Conservation (phyloP, 306 rosid species). For the Fagus crenata region DNA sequence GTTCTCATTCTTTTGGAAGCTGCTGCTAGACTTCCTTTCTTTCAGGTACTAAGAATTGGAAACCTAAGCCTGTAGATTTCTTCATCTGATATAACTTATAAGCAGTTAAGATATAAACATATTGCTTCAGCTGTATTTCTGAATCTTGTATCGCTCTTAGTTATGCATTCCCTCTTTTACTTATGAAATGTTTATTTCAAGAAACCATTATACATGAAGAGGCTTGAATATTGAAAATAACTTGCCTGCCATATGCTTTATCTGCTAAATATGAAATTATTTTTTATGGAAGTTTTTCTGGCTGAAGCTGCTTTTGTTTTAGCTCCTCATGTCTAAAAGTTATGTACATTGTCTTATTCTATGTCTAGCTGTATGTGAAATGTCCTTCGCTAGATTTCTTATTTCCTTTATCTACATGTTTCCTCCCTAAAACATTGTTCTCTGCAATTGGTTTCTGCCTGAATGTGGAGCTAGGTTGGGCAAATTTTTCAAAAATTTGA, state of each 20-base stretch:
- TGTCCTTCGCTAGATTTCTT: not conserved
- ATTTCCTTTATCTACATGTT: not conserved
- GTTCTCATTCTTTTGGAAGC: slow-evolving; percentile 86
- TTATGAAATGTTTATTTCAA: slow-evolving; percentile 13
- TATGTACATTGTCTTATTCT: not conserved
- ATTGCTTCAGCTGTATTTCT: not conserved
- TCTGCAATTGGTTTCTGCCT: slow-evolving; percentile 19
- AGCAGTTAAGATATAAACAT: not conserved
- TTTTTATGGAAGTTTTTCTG: slow-evolving; percentile 7
- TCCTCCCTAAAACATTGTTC: slow-evolving; percentile 2
- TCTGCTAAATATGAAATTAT: slow-evolving; percentile 12
- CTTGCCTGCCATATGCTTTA: slow-evolving; percentile 16
- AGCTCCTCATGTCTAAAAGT: not conserved
- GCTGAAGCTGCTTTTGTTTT: slow-evolving; percentile 5
- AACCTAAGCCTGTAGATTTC: slow-evolving; percentile 7
- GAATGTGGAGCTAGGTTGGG: slow-evolving; percentile 58
- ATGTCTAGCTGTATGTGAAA: not conserved
- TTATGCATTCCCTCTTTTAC: not conserved
- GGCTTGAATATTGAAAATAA: slow-evolving; percentile 6
- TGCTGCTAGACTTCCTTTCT: slow-evolving; percentile 79
- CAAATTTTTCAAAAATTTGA: slow-evolving; percentile 94
- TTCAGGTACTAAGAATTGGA: slow-evolving; percentile 54
- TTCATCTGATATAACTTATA: not conserved
- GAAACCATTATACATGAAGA: not conserved
- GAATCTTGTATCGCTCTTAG: slow-evolving; percentile 1